Conservation (phyloP, 805 yeast genomes). For the Candida silvicultrix region DNA sequence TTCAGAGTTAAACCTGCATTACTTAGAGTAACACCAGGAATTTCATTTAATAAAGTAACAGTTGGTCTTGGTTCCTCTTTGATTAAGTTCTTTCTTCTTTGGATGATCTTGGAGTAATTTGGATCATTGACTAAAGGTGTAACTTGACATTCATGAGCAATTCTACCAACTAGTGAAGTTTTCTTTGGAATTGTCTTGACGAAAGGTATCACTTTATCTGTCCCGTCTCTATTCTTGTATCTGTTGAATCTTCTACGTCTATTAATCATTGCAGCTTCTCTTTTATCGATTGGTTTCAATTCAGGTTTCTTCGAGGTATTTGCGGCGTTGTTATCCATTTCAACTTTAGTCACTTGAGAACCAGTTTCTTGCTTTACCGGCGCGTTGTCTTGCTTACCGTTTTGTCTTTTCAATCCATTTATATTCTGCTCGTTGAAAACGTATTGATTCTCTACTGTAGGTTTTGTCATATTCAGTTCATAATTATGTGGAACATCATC, state of each 20-base stretch:
- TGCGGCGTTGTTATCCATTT: background rate
- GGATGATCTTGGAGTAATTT: constrained; percentile 59
- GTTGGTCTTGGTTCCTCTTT: constrained; percentile 49
- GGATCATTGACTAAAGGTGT: constrained; percentile 72
- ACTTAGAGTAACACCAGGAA: constrained; percentile 84
- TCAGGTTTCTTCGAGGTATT: background rate
- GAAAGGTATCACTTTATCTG: constrained; percentile 58
- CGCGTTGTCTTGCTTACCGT: constrained; percentile 22
- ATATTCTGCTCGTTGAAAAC: constrained; percentile 85
- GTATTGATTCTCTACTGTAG: constrained; percentile 77
- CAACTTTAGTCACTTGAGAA: constrained; percentile 9
- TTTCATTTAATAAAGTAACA: constrained; percentile 64
- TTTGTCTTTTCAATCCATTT: constrained; percentile 40
- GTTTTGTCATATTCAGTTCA: constrained; percentile 71
- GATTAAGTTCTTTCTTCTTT: constrained; percentile 43
- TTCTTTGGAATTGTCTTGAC: constrained; percentile 85
- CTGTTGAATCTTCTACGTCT: constrained; percentile 29
- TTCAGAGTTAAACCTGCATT: constrained; percentile 80
- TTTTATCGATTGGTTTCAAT: constrained; percentile 25
- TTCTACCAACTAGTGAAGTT: constrained; percentile 79
- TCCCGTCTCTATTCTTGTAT: constrained; percentile 30
- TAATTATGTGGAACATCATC: constrained; percentile 75
- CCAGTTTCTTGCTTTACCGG: constrained; percentile 19
- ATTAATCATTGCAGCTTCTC: constrained; percentile 27
- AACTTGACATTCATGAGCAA: constrained; percentile 87